Conservation (phyloP, 2,329 filamentous ascomycete species). For the Epichloe baconii region DNA sequence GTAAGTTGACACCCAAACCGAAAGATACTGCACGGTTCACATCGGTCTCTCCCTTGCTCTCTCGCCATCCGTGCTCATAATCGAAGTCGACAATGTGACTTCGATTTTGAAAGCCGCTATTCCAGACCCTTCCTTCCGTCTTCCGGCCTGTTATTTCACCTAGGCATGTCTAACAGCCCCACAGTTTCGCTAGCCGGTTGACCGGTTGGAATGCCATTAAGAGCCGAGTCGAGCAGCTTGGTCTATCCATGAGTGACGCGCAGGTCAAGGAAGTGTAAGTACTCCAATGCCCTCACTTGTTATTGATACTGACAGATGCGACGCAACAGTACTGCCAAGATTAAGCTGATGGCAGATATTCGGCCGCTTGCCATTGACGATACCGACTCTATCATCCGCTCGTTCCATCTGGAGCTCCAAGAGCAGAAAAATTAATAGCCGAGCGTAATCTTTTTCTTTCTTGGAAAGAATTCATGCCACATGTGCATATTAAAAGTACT, state of each 20-base stretch:
- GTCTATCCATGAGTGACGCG: slow-evolving; percentile 37
- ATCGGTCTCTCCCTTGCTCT: background rate
- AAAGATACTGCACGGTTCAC: background rate
- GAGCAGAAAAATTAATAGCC: background rate
- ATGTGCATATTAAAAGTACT: background rate
- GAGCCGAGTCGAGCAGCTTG: slow-evolving; percentile 72
- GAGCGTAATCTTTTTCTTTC: background rate
- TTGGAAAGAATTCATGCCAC: background rate
- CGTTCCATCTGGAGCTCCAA: slow-evolving; percentile 46
- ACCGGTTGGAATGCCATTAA: slow-evolving; percentile 97
- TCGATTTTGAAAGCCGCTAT: too few relatives aligned
- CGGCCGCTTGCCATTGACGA: slow-evolving; percentile 80
- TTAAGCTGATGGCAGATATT: slow-evolving; percentile 82
- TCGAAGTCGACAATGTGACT: background rate
- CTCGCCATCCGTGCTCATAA: background rate
- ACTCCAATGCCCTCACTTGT: background rate
- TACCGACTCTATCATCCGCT: slow-evolving; percentile 73
- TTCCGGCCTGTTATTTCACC: too few relatives aligned
- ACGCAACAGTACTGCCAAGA: slow-evolving; percentile 46
- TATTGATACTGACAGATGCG: background rate
- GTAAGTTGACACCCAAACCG: background rate
- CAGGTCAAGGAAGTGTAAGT: slow-evolving; percentile 22
- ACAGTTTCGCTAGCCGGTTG: slow-evolving; percentile 23
- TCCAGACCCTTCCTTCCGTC: too few relatives aligned
- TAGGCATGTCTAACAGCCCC: background rate